These are phyloP conservation scores for Fusarium napiforme DNA, from an alignment of 2,329 filamentous ascomycete genomes.

Conservation along the genomic window DNA sequence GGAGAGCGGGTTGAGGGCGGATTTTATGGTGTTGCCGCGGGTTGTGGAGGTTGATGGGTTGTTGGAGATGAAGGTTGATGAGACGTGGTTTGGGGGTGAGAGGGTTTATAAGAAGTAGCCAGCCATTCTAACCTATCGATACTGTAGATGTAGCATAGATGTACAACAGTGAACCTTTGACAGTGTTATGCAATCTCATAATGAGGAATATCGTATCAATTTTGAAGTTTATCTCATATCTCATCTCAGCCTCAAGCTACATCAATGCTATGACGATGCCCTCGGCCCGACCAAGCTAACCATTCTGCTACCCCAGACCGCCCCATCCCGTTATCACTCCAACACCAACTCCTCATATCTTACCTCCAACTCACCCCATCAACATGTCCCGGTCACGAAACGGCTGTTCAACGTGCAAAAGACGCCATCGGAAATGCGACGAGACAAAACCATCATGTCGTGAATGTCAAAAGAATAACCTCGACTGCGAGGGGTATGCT, in stretches of 20 bases:
- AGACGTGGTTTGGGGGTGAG: conserved; percentile 27
- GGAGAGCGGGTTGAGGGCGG: conserved; percentile 63
- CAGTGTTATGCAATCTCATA: neutral
- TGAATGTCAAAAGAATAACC: conserved; percentile 16
- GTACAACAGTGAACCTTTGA: neutral
- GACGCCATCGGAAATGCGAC: conserved; percentile 38
- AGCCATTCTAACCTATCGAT: no score
- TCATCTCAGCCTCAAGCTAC: neutral
- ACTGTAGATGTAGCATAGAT: neutral
- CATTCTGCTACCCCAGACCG: conserved; percentile 18
- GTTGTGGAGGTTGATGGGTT: neutral
- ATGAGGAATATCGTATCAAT: neutral
- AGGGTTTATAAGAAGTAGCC: neutral
- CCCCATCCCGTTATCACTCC: neutral
- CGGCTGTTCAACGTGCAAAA: conserved; percentile 35
- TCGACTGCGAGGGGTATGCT: conserved; percentile 29
- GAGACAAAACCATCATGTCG: conserved; percentile 28
- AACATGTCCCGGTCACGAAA: conserved; percentile 33
- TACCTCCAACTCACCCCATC: neutral
- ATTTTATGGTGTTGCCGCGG: conserved; percentile 58
- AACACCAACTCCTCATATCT: neutral
- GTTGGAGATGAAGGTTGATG: conserved; percentile 15
- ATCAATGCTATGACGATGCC: neutral
- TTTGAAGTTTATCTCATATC: no score
- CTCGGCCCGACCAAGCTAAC: neutral